Base-by-base conservation (phyloP, 2,329 filamentous ascomycete genomes). In the Fusarium tjaetaba region DNA sequence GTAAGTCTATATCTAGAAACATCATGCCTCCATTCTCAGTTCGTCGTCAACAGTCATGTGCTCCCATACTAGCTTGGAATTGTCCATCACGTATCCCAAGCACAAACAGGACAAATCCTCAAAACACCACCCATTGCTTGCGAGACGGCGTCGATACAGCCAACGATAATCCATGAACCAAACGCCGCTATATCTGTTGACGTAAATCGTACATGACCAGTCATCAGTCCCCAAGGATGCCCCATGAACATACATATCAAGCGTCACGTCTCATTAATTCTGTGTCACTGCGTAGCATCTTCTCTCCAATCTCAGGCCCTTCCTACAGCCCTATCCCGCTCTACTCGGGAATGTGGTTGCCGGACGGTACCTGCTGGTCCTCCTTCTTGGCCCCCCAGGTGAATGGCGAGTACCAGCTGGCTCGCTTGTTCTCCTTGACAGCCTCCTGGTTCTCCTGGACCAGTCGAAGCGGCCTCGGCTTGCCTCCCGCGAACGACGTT, bases 401-500 rank as follows among this genome's bases (percentile, higher is more conserved):
- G 89, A 90, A 91, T 18, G 89, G 89, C 65, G 91, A 87, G 69
- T 82, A 83, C 91, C 91, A 92, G 80, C 89, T 92, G 26, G 86
- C 85, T 53, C 91, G 85, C 84, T 92, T 92, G 77, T 87, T 88
- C 61, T 83, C 80, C 76, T 86, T 86, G 68, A 85, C 82, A 5
- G 79, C 80, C 57, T 89, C 88, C 28, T 83, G 81, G 74, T 92
- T 92, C 84, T 97, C 94, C 82, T 96, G 93, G 52, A 98, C 95
- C 36, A 99, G 87, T 22, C 96, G 89, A 73, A 99, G 85, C 11
- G 96, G 96, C 41, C 95, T 89, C 66, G 97, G 91, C 82, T 96
- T 96, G 49, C 90, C 90, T 8, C 88, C 89, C 63, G 89, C 84
- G 71, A 89, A 89, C 4, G 77, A 78, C 30, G 88, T 90, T 42